Conservation (phyloP, 2,329 filamentous ascomycete genomes). For the Aspergillus neotritici region DNA sequence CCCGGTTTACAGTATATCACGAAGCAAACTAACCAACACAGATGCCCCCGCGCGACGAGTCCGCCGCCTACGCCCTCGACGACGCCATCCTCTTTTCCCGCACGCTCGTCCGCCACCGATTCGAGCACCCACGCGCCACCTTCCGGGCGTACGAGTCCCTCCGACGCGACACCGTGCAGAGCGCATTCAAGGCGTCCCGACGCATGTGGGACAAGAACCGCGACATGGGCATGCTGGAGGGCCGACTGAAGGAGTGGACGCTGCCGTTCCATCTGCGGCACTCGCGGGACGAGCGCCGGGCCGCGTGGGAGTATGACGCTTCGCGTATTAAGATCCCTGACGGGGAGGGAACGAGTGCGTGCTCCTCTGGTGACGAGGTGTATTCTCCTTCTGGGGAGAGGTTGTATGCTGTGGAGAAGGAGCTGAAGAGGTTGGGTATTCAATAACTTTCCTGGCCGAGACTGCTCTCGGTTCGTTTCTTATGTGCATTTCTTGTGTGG, state of each 20-base stretch:
- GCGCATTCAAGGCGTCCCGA: conserved; percentile 36
- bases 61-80: conserved; percentile 41
- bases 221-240: conserved; percentile 34
- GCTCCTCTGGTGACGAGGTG: conserved; percentile 22
- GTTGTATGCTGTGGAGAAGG: too few species aligned
- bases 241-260: conserved; percentile 35
- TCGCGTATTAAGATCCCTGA: conserved; percentile 29
- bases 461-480: too few species aligned
- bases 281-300: conserved; percentile 22
- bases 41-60: conserved; percentile 46
- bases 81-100: conserved; percentile 42
- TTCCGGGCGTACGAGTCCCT: conserved; percentile 37
- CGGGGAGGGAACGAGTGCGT: conserved; percentile 19
- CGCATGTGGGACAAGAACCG: conserved; percentile 38
- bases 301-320: conserved; percentile 35
- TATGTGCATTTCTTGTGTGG: too few species aligned
- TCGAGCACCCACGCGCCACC: conserved; percentile 26
- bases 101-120: conserved; percentile 30
- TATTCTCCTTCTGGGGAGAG: background rate
- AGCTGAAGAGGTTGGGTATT: too few species aligned
- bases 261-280: conserved; percentile 32
- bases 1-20: background rate
- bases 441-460: too few species aligned
- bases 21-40: conserved; percentile 16
- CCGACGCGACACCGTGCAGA: conserved; percentile 33